Conservation (phyloP, 495 filamentous ascomycete genomes). For the Aspergillus bridgeri region DNA sequence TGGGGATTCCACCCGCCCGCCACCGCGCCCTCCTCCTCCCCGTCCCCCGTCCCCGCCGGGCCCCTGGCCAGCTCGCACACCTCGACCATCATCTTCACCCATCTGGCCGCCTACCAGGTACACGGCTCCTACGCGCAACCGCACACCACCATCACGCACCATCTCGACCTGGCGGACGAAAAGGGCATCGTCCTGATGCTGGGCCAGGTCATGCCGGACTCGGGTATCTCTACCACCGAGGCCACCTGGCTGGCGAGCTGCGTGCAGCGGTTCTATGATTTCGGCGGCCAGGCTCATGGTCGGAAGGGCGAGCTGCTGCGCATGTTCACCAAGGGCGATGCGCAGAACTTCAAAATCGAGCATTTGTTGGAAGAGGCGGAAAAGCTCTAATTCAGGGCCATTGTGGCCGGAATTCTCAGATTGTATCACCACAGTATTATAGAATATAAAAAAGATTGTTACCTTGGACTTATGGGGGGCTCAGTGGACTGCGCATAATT, state of each 20-base stretch:
- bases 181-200: conserved; percentile 82
- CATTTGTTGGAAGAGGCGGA: conserved; percentile 82
- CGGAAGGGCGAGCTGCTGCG: conserved; percentile 65
- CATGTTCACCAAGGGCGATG: conserved; percentile 75
- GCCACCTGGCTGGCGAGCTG: conserved; percentile 89
- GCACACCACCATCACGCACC: conserved; percentile 90
- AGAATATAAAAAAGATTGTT: too few relatives aligned
- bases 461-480: too few relatives aligned
- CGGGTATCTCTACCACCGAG: conserved; percentile 74
- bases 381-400: conserved; percentile 46
- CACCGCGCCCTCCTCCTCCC: conserved; percentile 59
- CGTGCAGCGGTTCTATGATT: conserved; percentile 90
- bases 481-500: too few relatives aligned
- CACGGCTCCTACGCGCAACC: conserved; percentile 84
- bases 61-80: conserved; percentile 51
- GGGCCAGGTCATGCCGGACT: conserved; percentile 70
- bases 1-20: conserved; percentile 80
- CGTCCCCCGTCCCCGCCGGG: conserved; percentile 36
- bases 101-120: conserved; percentile 86
- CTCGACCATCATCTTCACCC: conserved; percentile 85
- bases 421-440: neutral
- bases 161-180: conserved; percentile 68
- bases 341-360: conserved; percentile 71
- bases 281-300: conserved; percentile 49
- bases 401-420: conserved; percentile 2